Evolutionary conservation across 1,284 basidiomycete species (phyloP).

Genomic region (Phellinidium pouzarii): DNA sequence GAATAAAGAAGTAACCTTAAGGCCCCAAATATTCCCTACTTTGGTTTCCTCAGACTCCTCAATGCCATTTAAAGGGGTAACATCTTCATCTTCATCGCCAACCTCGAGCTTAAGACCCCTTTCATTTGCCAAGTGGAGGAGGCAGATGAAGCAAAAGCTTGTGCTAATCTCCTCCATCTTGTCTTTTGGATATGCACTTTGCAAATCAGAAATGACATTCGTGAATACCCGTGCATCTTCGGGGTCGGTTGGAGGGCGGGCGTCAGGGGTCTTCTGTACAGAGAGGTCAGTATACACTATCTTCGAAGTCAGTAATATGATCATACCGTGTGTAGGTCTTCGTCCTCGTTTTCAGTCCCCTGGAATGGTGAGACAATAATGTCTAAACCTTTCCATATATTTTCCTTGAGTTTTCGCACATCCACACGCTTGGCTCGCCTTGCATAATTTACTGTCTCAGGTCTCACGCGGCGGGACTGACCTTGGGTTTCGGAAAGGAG

Average conservation of each 20-base stretch:
- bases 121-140: slow-evolving; percentile 93
- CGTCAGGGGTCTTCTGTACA: slow-evolving; percentile 30
- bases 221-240: slow-evolving; percentile 73
- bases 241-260: slow-evolving; percentile 45
- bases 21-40: slow-evolving; percentile 69
- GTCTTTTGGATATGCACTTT: slow-evolving; percentile 79
- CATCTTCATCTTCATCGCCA: slow-evolving; percentile 30
- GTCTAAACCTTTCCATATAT: slow-evolving; percentile 91
- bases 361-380: slow-evolving; percentile 45
- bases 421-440: slow-evolving; percentile 97
- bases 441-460: slow-evolving; percentile 91
- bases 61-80: slow-evolving; percentile 25
- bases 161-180: slow-evolving; percentile 99
- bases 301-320: neutral
- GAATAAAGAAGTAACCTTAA: slow-evolving; percentile 48
- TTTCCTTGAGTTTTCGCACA: slow-evolving; percentile 94
- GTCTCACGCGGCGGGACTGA: slow-evolving; percentile 72
- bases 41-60: slow-evolving; percentile 33
- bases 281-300: slow-evolving; percentile 11
- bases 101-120: slow-evolving; percentile 81
- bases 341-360: slow-evolving; percentile 38
- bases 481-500: slow-evolving; percentile 77
- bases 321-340: slow-evolving; percentile 45
- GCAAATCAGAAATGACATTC: slow-evolving; percentile 77
- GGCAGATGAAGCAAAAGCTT: slow-evolving; percentile 98